Percentiles rank a stretch among this genome's conserved stretches.
phyloP scores from a whole-genome alignment of 1,284 basidiomycete genomes.

The Spongispora temasekensis region DNA sequence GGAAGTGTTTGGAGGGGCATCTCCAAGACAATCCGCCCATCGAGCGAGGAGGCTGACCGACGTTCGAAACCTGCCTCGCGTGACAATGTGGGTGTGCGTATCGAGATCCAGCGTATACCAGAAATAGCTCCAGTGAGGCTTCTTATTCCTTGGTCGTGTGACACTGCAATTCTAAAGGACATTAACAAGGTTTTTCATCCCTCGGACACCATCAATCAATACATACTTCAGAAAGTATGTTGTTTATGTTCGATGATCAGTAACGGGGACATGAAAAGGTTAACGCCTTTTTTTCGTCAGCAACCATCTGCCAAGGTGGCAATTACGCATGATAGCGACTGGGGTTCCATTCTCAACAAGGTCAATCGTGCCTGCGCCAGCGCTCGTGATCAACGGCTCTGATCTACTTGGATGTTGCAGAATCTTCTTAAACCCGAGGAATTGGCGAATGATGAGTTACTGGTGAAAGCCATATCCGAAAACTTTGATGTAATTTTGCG shows the following conservation, averaged over 20 bases:
- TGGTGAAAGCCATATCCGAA: constrained; percentile 16
- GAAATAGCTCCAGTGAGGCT: constrained; percentile 21
- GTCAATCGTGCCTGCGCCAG: constrained; percentile 5
- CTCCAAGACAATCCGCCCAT: constrained; percentile 16
- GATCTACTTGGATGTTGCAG: constrained; percentile 6
- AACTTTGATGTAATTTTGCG: constrained; percentile 8
- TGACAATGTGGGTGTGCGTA: constrained; percentile 1
- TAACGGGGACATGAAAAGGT: too few species aligned
- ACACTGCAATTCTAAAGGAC: constrained; percentile 9
- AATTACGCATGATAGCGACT: constrained; percentile 24
- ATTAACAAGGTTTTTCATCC: constrained; percentile 25
- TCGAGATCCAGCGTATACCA: constrained; percentile 20
- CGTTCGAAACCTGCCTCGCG: neutral
- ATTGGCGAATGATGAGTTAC: constrained; percentile 12
- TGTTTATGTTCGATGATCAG: neutral
- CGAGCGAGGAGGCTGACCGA: constrained; percentile 3
- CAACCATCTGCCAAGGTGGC: constrained; percentile 27
- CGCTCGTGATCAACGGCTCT: neutral
- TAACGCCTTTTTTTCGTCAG: constrained; percentile 6
- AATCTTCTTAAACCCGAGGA: constrained; percentile 14
- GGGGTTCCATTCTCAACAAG: constrained; percentile 20
- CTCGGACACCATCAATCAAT: constrained; percentile 25
- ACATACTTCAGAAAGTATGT: constrained; percentile 20
- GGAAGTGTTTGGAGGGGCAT: constrained; percentile 20
- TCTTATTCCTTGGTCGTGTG: neutral